phyloP scores from a whole-genome alignment of 2,329 filamentous ascomycete genomes.

The Cryphonectria carpinicola region DNA sequence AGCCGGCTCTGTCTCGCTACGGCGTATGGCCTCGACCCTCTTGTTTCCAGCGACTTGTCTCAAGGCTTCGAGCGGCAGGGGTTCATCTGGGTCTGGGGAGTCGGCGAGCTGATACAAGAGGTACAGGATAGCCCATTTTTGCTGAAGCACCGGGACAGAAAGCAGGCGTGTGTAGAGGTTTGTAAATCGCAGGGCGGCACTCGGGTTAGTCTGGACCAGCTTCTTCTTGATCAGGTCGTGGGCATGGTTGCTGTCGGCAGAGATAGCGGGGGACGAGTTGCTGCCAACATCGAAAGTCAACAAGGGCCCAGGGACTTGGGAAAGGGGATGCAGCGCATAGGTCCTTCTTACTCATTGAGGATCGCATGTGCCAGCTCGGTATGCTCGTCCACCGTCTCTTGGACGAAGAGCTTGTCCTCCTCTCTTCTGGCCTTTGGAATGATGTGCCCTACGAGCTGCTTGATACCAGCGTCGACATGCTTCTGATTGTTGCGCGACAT shows the following conservation, averaged over 20 bases:
- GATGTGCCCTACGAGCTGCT: constrained; percentile 76
- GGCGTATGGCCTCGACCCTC: constrained; percentile 25
- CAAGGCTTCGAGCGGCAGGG: constrained; percentile 48
- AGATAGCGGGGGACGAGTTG: constrained; percentile 53
- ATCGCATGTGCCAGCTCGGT: constrained; percentile 56
- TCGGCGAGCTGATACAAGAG: constrained; percentile 84
- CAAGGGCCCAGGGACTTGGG: constrained; percentile 11
- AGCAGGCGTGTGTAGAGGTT: constrained; percentile 89
- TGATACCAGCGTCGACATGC: constrained; percentile 78
- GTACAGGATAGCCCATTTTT: constrained; percentile 97
- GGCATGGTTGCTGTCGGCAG: constrained; percentile 84
- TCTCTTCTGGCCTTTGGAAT: constrained; percentile 57
- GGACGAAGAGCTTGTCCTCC: constrained; percentile 69
- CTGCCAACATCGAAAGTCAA: constrained; percentile 16
- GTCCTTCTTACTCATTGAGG: constrained; percentile 51
- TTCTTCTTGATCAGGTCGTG: constrained; percentile 90
- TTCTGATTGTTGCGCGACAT: constrained; percentile 61
- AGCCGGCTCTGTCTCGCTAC: constrained; percentile 28
- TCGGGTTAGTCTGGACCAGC: constrained; percentile 76
- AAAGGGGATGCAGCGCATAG: background rate
- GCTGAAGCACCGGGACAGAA: constrained; percentile 86
- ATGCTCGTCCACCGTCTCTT: constrained; percentile 69
- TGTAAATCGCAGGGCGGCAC: constrained; percentile 81
- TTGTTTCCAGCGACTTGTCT: constrained; percentile 42
- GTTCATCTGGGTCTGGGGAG: constrained; percentile 60